A percentile compares a stretch with the other conserved stretches of the same genome.
These are phyloP conservation scores for Ligustrum vulgare DNA, from an alignment of 257 asterid genomes.

Conservation along the genomic window DNA sequence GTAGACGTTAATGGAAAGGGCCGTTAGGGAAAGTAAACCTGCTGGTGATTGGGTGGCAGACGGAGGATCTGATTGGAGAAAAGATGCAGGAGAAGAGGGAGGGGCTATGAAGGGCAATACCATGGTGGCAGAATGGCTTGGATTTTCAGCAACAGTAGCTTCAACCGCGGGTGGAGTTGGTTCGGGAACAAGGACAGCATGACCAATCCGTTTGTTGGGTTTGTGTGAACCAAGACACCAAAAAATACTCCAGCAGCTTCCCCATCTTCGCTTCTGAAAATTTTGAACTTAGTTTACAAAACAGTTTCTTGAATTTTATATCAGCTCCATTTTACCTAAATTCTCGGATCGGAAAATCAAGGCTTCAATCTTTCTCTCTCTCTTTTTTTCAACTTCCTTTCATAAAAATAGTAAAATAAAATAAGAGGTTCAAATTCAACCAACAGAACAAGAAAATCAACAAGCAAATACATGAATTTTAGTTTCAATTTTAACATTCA, in stretches of 20 bases:
- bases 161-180: conserved; percentile 42
- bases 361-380: background rate
- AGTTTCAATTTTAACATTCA: background rate
- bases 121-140: conserved; percentile 44
- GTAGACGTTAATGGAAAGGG: conserved; percentile 52
- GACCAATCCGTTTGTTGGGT: conserved; percentile 82
- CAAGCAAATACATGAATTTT: background rate
- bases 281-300: background rate
- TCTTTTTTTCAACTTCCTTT: background rate
- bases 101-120: conserved; percentile 89
- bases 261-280: conserved; percentile 89
- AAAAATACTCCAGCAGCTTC: conserved; percentile 77
- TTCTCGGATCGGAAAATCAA: conserved; percentile 19
- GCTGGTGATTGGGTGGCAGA: conserved; percentile 80
- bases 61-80: conserved; percentile 80
- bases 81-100: conserved; percentile 93
- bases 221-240: conserved; percentile 88
- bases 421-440: background rate
- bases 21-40: conserved; percentile 54
- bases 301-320: conserved; percentile 16
- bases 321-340: conserved; percentile 20
- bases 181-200: conserved; percentile 76
- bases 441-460: conserved; percentile 9
- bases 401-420: too few species aligned
- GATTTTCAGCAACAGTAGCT: conserved; percentile 50